These are phyloP conservation scores for Datura wrightii DNA, from an alignment of 257 asterid genomes.

Conservation along the genomic window DNA sequence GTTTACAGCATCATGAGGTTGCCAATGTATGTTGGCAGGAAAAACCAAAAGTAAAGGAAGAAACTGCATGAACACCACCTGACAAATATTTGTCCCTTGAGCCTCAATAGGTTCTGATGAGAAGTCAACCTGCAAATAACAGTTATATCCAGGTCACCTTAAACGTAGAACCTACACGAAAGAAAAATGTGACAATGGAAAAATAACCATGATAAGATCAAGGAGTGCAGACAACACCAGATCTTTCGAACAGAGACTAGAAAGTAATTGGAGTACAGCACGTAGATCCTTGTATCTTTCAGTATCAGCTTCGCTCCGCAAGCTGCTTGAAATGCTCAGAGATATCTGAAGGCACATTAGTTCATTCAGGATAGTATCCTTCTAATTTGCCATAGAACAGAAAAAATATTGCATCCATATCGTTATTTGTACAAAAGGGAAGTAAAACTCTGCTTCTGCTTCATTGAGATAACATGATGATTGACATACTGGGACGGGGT, in stretches of 20 bases:
- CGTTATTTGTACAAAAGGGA: conserved; percentile 2
- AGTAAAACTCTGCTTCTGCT: neutral
- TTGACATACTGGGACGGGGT: neutral
- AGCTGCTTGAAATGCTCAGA: conserved; percentile 72
- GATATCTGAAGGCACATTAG: conserved; percentile 62
- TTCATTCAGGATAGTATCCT: conserved; percentile 1
- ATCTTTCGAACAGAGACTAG: conserved; percentile 89
- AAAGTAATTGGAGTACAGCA: conserved; percentile 83
- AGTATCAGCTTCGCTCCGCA: conserved; percentile 76
- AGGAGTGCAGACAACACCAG: conserved; percentile 54
- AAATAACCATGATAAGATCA: neutral
- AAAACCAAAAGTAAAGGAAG: neutral
- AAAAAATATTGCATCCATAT: neutral
- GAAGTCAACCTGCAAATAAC: conserved; percentile 75
- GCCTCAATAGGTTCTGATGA: conserved; percentile 81
- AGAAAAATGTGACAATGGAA: neutral
- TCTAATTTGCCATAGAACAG: neutral
- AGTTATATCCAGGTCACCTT: conserved; percentile 37
- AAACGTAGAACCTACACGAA: conserved; percentile 25
- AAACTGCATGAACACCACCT: conserved; percentile 54
- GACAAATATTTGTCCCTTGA: conserved; percentile 79
- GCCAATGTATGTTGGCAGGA: conserved; percentile 11
- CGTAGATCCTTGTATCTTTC: conserved; percentile 92
- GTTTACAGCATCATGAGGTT: neutral
- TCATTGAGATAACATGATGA: neutral